These are phyloP conservation scores for Suhomyces bokatorum DNA, from an alignment of 1,139 yeast species.

Conservation along the genomic window DNA sequence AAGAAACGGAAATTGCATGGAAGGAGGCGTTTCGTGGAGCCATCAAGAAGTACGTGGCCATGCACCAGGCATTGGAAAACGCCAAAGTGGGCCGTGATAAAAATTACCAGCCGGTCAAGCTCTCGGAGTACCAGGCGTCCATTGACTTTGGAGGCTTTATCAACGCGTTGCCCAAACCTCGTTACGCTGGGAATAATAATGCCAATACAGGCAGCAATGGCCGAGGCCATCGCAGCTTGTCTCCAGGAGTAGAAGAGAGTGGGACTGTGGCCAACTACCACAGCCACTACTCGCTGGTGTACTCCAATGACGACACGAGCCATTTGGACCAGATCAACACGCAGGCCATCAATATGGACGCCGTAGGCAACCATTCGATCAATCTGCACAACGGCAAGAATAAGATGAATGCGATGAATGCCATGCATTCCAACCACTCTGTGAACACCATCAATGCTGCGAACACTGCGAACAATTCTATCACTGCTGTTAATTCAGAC, in stretches of 20 bases:
- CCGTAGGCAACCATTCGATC: background rate
- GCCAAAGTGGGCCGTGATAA: slow-evolving; percentile 29
- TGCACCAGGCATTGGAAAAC: slow-evolving; percentile 35
- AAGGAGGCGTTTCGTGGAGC: slow-evolving; percentile 32
- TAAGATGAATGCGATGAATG: too few species aligned
- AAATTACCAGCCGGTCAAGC: slow-evolving; percentile 34
- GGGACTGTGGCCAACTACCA: slow-evolving; percentile 16
- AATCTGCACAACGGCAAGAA: background rate
- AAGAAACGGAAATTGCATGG: slow-evolving; percentile 39
- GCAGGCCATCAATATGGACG: slow-evolving; percentile 12
- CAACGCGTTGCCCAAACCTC: slow-evolving; percentile 37
- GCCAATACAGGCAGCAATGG: slow-evolving; percentile 7
- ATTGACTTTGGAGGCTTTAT: slow-evolving; percentile 44
- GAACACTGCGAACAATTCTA: too few species aligned
- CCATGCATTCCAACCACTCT: background rate
- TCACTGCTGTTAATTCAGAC: too few species aligned
- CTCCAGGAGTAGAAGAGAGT: slow-evolving; percentile 18
- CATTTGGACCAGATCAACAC: slow-evolving; percentile 14
- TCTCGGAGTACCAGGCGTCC: slow-evolving; percentile 43
- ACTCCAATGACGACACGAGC: slow-evolving; percentile 19
- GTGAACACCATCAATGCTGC: background rate
- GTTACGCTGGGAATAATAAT: slow-evolving; percentile 8
- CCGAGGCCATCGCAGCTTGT: slow-evolving; percentile 15
- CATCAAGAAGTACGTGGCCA: slow-evolving; percentile 33
- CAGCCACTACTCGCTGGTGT: slow-evolving; percentile 29